These are phyloP conservation scores for Cystobasidium tubakii DNA, from an alignment of 768 basidiomycete species.

Conservation along the genomic window DNA sequence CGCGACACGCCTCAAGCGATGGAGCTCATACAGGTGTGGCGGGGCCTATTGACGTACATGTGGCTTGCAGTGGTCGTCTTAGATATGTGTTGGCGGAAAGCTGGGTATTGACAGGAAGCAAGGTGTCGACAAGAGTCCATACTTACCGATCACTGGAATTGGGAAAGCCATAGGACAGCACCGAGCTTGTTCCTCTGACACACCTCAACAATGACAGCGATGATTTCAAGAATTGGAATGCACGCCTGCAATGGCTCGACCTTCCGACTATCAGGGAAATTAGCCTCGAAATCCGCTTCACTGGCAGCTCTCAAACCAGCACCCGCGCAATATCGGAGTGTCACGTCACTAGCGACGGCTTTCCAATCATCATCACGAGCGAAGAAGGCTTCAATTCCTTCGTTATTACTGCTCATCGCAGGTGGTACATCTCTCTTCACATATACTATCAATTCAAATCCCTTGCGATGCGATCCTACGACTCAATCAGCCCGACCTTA, in stretches of 20 bases:
- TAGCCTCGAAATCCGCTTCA: neutral
- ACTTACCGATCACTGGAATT: too few relatives aligned
- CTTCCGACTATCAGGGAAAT: neutral
- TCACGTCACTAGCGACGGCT: constrained; percentile 18
- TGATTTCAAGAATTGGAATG: neutral
- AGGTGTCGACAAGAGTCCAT: too few relatives aligned
- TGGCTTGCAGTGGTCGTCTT: too few relatives aligned
- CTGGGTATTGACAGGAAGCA: too few relatives aligned
- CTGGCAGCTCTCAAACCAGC: neutral
- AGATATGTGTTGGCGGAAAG: too few relatives aligned
- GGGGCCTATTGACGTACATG: too few relatives aligned
- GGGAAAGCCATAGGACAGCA: too few relatives aligned
- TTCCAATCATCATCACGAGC: constrained; percentile 8
- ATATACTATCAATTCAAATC: neutral
- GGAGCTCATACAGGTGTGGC: too few relatives aligned
- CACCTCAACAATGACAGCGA: neutral
- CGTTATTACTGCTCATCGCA: constrained; percentile 12
- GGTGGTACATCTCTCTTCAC: constrained; percentile 9
- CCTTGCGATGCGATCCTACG: constrained; percentile 26
- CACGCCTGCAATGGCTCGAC: neutral
- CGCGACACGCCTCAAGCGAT: too few relatives aligned
- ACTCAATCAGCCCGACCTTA: constrained; percentile 26
- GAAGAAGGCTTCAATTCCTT: neutral
- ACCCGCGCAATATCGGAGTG: neutral
- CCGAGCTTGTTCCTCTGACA: neutral